Evolutionary conservation across 2,329 filamentous ascomycete species (phyloP).

Genomic region (Tolypocladium pustulatum): DNA sequence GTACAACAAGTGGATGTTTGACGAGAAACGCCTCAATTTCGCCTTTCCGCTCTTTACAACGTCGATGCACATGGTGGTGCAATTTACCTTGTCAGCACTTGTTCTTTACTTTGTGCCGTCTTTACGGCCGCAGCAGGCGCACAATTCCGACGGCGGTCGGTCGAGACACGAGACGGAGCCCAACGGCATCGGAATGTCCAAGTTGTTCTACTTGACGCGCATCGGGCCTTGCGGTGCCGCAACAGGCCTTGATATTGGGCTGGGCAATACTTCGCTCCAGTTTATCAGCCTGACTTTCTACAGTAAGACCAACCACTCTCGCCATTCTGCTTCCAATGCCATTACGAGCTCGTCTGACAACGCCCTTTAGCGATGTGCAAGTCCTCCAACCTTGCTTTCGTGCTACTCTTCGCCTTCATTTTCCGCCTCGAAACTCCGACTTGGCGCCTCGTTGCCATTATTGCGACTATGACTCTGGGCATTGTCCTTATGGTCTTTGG

Average conservation of each 20-base stretch:
- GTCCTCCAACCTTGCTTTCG: constrained; percentile 89
- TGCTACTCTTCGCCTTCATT: constrained; percentile 87
- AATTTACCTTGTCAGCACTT: constrained; percentile 68
- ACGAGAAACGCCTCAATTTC: constrained; percentile 74
- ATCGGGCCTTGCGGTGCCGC: constrained; percentile 87
- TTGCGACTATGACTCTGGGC: constrained; percentile 81
- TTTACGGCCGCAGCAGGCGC: constrained; percentile 54
- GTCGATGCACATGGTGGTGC: constrained; percentile 88
- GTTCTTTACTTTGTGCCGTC: constrained; percentile 77
- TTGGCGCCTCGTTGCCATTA: constrained; percentile 75
- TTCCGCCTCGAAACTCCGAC: constrained; percentile 87
- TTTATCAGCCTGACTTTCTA: constrained; percentile 97
- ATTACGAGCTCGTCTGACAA: constrained; percentile 11
- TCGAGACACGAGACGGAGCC: constrained; percentile 44
- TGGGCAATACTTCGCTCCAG: constrained; percentile 91
- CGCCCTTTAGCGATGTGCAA: constrained; percentile 76
- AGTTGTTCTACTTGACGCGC: constrained; percentile 82
- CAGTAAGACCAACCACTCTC: constrained; percentile 41
- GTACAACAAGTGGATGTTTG: constrained; percentile 99
- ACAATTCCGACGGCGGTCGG: constrained; percentile 36
- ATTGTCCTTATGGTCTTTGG: constrained; percentile 98
- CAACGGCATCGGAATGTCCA: constrained; percentile 61
- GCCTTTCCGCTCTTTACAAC: constrained; percentile 93
- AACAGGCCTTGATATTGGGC: constrained; percentile 88
- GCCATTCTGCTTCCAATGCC: not conserved